These are phyloP conservation scores for Beauveria caledonica DNA, from an alignment of 2,329 filamentous ascomycete species.

Conservation along the genomic window DNA sequence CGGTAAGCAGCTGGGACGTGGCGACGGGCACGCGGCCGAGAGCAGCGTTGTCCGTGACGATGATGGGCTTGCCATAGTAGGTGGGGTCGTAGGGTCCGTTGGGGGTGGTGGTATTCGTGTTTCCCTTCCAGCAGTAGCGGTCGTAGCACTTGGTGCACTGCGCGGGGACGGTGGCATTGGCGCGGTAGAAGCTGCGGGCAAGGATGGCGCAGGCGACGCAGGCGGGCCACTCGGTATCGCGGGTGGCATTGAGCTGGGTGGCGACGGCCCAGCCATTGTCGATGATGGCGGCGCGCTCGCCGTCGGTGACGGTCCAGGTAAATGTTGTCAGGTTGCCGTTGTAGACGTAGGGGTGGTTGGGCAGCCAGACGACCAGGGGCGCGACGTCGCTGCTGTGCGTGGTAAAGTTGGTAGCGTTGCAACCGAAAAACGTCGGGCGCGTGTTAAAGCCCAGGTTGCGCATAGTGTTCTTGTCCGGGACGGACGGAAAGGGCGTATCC, in stretches of 20 bases:
- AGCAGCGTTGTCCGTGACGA: slow-evolving; percentile 6
- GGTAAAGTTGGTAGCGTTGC: slow-evolving; percentile 50
- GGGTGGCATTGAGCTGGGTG: slow-evolving; percentile 67
- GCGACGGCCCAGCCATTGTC: slow-evolving; percentile 72
- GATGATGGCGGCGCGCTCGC: slow-evolving; percentile 64
- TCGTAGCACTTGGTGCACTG: slow-evolving; percentile 67
- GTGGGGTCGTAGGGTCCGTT: slow-evolving; percentile 32
- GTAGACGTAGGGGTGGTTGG: slow-evolving; percentile 68
- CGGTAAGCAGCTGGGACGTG: slow-evolving; percentile 21
- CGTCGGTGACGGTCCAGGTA: slow-evolving; percentile 51
- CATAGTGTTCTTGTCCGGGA: slow-evolving; percentile 68
- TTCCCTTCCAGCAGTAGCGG: slow-evolving; percentile 82
- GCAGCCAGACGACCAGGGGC: slow-evolving; percentile 73
- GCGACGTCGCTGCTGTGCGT: slow-evolving; percentile 27
- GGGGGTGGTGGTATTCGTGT: slow-evolving; percentile 25
- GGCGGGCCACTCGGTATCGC: slow-evolving; percentile 61
- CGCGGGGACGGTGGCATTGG: slow-evolving; percentile 53
- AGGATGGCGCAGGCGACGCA: slow-evolving; percentile 80
- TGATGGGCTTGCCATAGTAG: slow-evolving; percentile 9
- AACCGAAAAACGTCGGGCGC: slow-evolving; percentile 74
- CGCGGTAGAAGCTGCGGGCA: slow-evolving; percentile 59
- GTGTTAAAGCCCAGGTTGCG: slow-evolving; percentile 66
- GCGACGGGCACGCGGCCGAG: slow-evolving; percentile 24
- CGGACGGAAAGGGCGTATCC: slow-evolving; percentile 61
- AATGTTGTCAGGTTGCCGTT: slow-evolving; percentile 70